Base-by-base conservation (phyloP, 2,329 filamentous ascomycete genomes). In the Alternaria tenuissima region DNA sequence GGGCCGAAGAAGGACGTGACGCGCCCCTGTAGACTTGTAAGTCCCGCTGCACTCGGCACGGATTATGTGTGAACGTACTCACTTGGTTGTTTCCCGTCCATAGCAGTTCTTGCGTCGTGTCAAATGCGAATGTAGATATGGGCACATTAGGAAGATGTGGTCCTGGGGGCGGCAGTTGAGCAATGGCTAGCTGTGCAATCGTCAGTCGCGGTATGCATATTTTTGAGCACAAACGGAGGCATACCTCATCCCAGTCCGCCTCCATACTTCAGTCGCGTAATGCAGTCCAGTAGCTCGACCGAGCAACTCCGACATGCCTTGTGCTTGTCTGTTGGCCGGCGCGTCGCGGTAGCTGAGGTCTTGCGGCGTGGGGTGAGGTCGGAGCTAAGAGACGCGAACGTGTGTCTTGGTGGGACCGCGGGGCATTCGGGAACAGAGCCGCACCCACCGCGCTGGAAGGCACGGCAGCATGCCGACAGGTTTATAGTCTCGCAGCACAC, bases 21-120 rank as follows among this genome's bases (percentile, higher is more conserved):
- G 66, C 93, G 89, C 63, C 95, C 95, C 92, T 97, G 68, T 30
- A n/a, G 36, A 52, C 22, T 8, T 38, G 57, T 75, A 34, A 66
- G 61, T 52, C 3, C 14, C 28, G 9, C 55, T 30, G 62, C 42
- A 47, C 51, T 7, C 38, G 22, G 32, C 34, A 55, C 26, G 28
- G 20, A 42, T 26, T 14, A 43, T 9, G 53, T 32, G 38, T 39
- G 55, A 63, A 68, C 61, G 43, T 66, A 79, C 87, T 83, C 84
- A 95, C 92, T 84, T 89, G 92, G 81, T 95, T 92, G 78, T 95
- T 96, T 47, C 94, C 96, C 3, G 89, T 88, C 95, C 96, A 99
- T 54, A 99, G 81, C 36, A 99, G 85, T 78, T 99, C 95, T 78
- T 97, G 91, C 39, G 86, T 85, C 58, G 90, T 91, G 78, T 99